Evolutionary conservation across 2,329 filamentous ascomycete genomes (phyloP).

Genomic region (Aspergillus aculeatinus): DNA sequence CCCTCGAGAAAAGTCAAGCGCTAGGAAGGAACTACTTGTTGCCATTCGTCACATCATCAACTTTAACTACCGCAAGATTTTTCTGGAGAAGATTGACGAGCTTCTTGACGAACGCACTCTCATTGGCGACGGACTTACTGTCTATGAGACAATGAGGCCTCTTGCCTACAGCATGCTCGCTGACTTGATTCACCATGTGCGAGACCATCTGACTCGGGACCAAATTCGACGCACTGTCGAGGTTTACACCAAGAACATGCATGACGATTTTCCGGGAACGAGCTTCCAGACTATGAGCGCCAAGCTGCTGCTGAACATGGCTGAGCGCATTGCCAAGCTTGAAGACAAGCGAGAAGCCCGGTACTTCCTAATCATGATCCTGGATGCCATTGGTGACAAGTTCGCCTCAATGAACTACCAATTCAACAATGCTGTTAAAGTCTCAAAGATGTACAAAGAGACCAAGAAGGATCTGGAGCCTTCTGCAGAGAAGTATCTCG

Average conservation of each 20-base stretch:
- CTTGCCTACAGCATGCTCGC: constrained; percentile 98
- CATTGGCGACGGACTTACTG: constrained; percentile 92
- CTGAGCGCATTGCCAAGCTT: constrained; percentile 92
- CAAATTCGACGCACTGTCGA: constrained; percentile 95
- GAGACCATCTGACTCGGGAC: constrained; percentile 80
- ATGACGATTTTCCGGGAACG: constrained; percentile 93
- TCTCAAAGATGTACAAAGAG: constrained; percentile 80
- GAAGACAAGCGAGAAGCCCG: constrained; percentile 91
- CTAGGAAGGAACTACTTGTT: constrained; percentile 90
- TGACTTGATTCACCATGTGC: constrained; percentile 94
- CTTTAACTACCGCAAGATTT: constrained; percentile 96
- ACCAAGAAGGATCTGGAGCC: constrained; percentile 68
- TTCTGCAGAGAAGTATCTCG: constrained; percentile 74
- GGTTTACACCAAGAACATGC: constrained; percentile 93
- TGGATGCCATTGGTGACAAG: constrained; percentile 97
- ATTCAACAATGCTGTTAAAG: constrained; percentile 90
- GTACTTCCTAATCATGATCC: constrained; percentile 93
- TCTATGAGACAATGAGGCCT: constrained; percentile 94
- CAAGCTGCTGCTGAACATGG: constrained; percentile 95
- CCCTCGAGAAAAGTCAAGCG: constrained; percentile 87
- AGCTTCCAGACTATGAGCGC: constrained; percentile 99
- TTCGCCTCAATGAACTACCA: constrained; percentile 98
- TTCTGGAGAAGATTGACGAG: constrained; percentile 90
- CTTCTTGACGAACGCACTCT: constrained; percentile 89
- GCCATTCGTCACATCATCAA: constrained; percentile 98